Percentiles rank a stretch among this genome's conserved stretches.
phyloP scores from a whole-genome alignment of 148 eudicot genomes.

The Fagopyrum esculentum region DNA sequence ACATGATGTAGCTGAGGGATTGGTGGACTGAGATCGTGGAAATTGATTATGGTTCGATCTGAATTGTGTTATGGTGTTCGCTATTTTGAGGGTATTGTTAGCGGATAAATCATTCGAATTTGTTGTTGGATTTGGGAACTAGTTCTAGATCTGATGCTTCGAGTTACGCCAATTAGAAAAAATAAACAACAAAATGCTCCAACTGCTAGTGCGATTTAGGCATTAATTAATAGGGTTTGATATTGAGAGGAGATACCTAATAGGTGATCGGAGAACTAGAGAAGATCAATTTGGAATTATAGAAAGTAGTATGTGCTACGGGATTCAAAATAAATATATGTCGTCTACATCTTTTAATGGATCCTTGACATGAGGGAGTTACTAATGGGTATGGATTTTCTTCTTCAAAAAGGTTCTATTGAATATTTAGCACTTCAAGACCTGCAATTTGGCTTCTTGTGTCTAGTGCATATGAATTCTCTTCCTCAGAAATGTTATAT shows the following conservation, averaged over 20 bases:
- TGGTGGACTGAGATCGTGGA: not conserved
- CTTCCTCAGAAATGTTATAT: too few relatives aligned
- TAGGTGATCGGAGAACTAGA: not conserved
- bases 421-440: not conserved
- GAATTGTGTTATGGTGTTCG: not conserved
- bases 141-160: not conserved
- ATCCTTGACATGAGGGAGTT: not conserved
- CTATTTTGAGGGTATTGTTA: not conserved
- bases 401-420: not conserved
- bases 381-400: not conserved
- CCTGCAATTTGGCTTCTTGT: not conserved
- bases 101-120: not conserved
- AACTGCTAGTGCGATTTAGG: not conserved
- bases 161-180: not conserved
- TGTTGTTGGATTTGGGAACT: not conserved
- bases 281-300: not conserved
- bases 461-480: not conserved
- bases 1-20: constrained; percentile 3
- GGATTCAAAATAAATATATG: not conserved
- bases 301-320: not conserved
- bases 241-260: not conserved
- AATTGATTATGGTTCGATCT: not conserved
- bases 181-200: not conserved
- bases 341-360: not conserved
- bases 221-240: not conserved